Evolutionary conservation across 1,284 basidiomycete species (phyloP).

Genomic region (Hemileia vastatrix): DNA sequence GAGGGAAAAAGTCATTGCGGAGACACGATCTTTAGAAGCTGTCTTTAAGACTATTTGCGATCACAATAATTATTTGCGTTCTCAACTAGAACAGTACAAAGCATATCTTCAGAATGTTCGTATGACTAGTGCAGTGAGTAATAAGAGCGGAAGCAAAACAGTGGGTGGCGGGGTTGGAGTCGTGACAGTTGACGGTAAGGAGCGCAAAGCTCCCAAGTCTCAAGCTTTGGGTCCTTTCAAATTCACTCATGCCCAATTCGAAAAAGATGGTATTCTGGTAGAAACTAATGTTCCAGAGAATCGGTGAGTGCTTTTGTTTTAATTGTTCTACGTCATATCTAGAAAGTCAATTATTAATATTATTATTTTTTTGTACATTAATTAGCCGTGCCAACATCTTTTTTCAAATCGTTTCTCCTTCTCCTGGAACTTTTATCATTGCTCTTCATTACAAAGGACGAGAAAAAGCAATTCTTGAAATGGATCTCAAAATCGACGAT

Average conservation of each 20-base stretch:
- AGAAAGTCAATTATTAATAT: neutral
- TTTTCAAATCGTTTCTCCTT: slow-evolving; percentile 95
- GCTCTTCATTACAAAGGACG: slow-evolving; percentile 96
- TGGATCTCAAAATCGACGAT: slow-evolving; percentile 99
- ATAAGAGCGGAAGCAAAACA: slow-evolving; percentile 59
- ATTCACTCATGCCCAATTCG: slow-evolving; percentile 93
- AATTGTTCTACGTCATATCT: neutral
- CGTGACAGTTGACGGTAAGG: slow-evolving; percentile 88
- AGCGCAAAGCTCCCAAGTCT: slow-evolving; percentile 75
- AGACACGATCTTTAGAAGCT: slow-evolving; percentile 82
- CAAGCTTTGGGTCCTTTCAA: slow-evolving; percentile 85
- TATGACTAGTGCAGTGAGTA: slow-evolving; percentile 53
- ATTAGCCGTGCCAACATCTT: slow-evolving; percentile 86
- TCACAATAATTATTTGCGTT: slow-evolving; percentile 93
- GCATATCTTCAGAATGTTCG: slow-evolving; percentile 97
- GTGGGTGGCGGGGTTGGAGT: slow-evolving; percentile 85
- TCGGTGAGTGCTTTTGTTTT: slow-evolving; percentile 52
- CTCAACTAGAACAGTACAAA: slow-evolving; percentile 98
- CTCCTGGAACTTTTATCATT: slow-evolving; percentile 96
- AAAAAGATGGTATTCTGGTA: slow-evolving; percentile 99
- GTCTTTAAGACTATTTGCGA: slow-evolving; percentile 99
- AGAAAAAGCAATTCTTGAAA: slow-evolving; percentile 98
- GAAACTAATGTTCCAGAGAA: slow-evolving; percentile 98
- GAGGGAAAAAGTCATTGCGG: slow-evolving; percentile 85
- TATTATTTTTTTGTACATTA: slow-evolving; percentile 4